phyloP scores from a whole-genome alignment of 345 rosid genomes.

The Triadica sebifera region DNA sequence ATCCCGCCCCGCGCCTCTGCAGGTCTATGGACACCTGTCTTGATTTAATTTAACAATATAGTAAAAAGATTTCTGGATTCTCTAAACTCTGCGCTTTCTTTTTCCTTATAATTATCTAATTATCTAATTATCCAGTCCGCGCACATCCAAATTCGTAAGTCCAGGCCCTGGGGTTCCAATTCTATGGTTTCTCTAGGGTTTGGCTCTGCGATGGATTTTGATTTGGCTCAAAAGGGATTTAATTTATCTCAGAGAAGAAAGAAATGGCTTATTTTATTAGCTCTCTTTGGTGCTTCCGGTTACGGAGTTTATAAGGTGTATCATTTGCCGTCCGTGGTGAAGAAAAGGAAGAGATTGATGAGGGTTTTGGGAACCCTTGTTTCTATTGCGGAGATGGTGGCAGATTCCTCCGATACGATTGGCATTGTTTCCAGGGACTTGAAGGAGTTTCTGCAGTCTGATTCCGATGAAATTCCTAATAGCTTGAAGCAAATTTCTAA shows the following conservation, averaged over 20 bases:
- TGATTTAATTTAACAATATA: not conserved
- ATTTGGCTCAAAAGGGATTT: conserved; percentile 41
- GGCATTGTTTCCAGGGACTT: conserved; percentile 65
- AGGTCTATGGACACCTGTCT: not conserved
- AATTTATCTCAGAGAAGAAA: conserved; percentile 48
- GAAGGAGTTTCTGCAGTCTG: conserved; percentile 63
- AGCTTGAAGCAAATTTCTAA: conserved; percentile 86
- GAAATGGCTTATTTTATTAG: conserved; percentile 60
- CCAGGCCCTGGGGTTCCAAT: conserved; percentile 8
- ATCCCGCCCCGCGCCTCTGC: not conserved
- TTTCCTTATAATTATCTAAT: not conserved
- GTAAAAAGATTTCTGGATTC: conserved; percentile 14
- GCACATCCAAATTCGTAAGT: not conserved
- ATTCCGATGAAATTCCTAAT: conserved; percentile 73
- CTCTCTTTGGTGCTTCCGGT: conserved; percentile 59
- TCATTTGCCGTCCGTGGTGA: conserved; percentile 56
- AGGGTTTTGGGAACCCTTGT: conserved; percentile 54
- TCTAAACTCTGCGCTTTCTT: conserved; percentile 6
- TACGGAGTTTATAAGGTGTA: conserved; percentile 76
- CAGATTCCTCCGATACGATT: conserved; percentile 67
- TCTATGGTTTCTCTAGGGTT: conserved; percentile 17
- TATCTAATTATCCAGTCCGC: not conserved
- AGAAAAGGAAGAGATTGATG: conserved; percentile 58
- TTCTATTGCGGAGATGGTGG: conserved; percentile 65
- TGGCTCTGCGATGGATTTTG: conserved; percentile 48